Conservation (phyloP, 441 rosid species). For the Syzygium malaccense region DNA sequence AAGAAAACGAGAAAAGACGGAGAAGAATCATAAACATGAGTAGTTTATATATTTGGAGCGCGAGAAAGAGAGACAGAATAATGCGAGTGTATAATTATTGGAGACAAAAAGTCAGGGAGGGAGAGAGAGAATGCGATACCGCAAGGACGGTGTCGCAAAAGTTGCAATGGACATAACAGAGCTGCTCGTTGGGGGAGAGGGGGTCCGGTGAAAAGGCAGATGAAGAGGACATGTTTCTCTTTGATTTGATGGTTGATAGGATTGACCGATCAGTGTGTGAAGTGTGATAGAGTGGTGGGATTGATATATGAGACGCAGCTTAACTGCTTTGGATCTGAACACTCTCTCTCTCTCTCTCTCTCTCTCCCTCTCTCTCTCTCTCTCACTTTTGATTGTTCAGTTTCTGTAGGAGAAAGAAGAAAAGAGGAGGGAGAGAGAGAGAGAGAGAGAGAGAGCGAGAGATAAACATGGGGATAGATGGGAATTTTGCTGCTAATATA, state of each 20-base stretch:
- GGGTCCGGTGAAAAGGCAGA: conserved; percentile 74
- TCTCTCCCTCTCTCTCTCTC: background rate
- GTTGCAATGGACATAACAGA: conserved; percentile 95
- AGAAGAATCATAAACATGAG: background rate
- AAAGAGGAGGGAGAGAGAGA: conserved; percentile 8
- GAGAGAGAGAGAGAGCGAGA: conserved; percentile 6
- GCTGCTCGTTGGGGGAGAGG: conserved; percentile 91
- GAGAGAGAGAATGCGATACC: conserved; percentile 22
- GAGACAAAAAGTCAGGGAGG: background rate
- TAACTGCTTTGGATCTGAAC: background rate
- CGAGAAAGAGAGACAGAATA: background rate
- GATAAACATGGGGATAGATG: conserved; percentile 6
- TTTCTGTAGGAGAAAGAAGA: conserved; percentile 2
- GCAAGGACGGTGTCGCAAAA: conserved; percentile 86
- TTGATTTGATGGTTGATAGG: conserved; percentile 25
- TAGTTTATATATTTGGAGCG: background rate
- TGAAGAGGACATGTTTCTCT: conserved; percentile 29
- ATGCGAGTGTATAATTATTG: background rate
- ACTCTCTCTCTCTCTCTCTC: background rate
- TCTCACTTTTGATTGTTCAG: conserved; percentile 27
- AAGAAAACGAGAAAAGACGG: background rate
- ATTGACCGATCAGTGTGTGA: conserved; percentile 24
- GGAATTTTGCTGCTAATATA: background rate
- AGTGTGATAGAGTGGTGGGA: conserved; percentile 36
- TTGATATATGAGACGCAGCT: background rate